These are phyloP conservation scores for Botrytis aclada DNA, from an alignment of 2,329 filamentous ascomycete species.

Conservation along the genomic window DNA sequence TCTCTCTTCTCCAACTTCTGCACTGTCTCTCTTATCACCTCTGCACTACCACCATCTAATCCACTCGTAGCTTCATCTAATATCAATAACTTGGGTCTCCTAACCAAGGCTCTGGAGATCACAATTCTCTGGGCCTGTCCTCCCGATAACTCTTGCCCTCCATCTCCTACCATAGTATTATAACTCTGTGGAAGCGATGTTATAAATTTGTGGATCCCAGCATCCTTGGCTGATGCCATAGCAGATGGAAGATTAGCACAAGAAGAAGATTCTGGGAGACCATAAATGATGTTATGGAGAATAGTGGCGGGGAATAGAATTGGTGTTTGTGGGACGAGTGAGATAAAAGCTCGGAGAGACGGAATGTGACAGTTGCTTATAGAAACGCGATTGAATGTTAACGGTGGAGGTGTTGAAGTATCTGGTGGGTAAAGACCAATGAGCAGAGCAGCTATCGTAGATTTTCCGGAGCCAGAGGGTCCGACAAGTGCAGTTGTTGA, in stretches of 20 bases:
- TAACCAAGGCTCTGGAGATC: constrained; percentile 74
- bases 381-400: constrained; percentile 55
- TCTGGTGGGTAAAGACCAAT: constrained; percentile 62
- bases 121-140: constrained; percentile 80
- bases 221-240: constrained; percentile 51
- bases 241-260: constrained; percentile 48
- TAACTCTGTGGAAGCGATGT: constrained; percentile 67
- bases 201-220: constrained; percentile 76
- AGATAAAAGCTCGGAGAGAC: constrained; percentile 58
- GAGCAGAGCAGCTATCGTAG: constrained; percentile 73
- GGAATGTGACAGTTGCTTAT: constrained; percentile 57
- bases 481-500: constrained; percentile 78
- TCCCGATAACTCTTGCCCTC: constrained; percentile 69
- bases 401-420: background rate
- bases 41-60: constrained; percentile 68
- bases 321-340: constrained; percentile 68
- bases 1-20: constrained; percentile 45
- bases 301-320: constrained; percentile 77
- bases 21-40: constrained; percentile 62
- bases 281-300: constrained; percentile 79
- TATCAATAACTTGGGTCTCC: constrained; percentile 69
- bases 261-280: constrained; percentile 55
- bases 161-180: constrained; percentile 71
- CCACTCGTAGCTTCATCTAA: constrained; percentile 86
- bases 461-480: constrained; percentile 85